Base-by-base conservation (phyloP, 768 basidiomycete genomes). In the Albatrellus ellisii region DNA sequence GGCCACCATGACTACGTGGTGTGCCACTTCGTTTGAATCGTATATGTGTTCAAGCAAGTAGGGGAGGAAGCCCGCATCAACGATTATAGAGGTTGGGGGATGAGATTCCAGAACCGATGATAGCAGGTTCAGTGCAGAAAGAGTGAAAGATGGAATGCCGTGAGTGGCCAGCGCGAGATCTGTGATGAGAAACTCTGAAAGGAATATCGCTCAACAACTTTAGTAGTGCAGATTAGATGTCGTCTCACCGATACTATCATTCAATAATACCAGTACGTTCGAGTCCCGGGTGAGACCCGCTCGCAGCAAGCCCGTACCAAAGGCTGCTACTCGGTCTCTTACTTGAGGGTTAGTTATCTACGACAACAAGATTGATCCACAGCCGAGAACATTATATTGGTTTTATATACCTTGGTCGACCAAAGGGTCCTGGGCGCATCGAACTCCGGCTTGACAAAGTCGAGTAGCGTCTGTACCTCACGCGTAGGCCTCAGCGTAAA, bases 81-180 rank as follows among this genome's bases (percentile, higher is more conserved):
- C 74, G 40, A 91, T 73, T 49, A 91, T 83, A 17, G 77, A 77
- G n/a, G 75, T 69, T 4, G 81, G 82, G 1, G 72, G 69, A 43
- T 83, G 73, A 0, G 63, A 61, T 14, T 87, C 79, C 17, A 81
- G 62, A 31, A 83, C 70, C 2, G 70, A 62, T 0, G 77, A 65
- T 29, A 95, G 71, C 14, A 92, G 60, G 11, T 63, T 67, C 18
- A 68, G 61, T 0, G 76, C 75, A 40, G 70, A 63, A 42, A 81
- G 62, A 5, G 77, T 88, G 54, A 79, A 67, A 0, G 84, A 81
- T 2, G 70, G 66, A 42, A 85, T 74, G 8, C 77, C 78, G 47
- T 76, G 70, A 5, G 74, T 72, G 1, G 79, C 77, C 32, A 91
- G 68, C 1, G 86, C 86, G 21, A 91, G 67, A 61, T 90, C 87